Evolutionary conservation across 148 eudicot genomes (phyloP), one percentile per base, ranked within the genome.

Genomic region (Vaccinium myrtillus): DNA sequence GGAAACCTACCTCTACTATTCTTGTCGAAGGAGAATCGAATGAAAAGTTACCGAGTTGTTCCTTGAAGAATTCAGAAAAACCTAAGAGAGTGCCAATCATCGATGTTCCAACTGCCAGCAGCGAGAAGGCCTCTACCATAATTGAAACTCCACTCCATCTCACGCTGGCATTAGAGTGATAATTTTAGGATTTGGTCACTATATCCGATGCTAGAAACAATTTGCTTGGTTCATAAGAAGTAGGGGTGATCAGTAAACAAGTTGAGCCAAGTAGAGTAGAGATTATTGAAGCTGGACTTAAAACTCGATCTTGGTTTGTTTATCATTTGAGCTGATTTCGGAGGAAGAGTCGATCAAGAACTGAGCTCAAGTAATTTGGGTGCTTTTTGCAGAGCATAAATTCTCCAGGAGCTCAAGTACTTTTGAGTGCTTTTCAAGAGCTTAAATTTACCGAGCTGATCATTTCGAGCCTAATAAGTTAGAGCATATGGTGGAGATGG

Each of bases 101-200:
- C 15, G 95, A 93, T 43, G 95, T 91, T 39, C 91, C 95, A 9
- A 93, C 86, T 39, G 93, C 95, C 79, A 92, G 86, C 81, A 92
- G 90, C 0, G 93, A 90, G 83, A 92, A 92, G 30, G 93, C 87
- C 85, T 91, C 91, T 16, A 92, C 91, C 93, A 90, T 90, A 50
- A 75, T 78, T 11, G 90, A 81, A 83, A 88, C 83, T 18, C 92
- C 92, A 6, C 79, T 65, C 92, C 91, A 88, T 83, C 83, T 89
- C 75, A 87, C 88, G 58, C 93, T 92, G 79, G 48, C 39, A 85
- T 77, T 19, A 84, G 48, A 49, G 30, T 15, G 48, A 59, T 1
- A 21, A 39, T 19, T 50, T 83, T 39, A 54, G 77, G 58, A 4
- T 48, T 70, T 36, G 59, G 25, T 18, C 25, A 25, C 2, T 10